phyloP scores from a whole-genome alignment of 2,329 filamentous ascomycete species.

The Aspergillus carbonarius region DNA sequence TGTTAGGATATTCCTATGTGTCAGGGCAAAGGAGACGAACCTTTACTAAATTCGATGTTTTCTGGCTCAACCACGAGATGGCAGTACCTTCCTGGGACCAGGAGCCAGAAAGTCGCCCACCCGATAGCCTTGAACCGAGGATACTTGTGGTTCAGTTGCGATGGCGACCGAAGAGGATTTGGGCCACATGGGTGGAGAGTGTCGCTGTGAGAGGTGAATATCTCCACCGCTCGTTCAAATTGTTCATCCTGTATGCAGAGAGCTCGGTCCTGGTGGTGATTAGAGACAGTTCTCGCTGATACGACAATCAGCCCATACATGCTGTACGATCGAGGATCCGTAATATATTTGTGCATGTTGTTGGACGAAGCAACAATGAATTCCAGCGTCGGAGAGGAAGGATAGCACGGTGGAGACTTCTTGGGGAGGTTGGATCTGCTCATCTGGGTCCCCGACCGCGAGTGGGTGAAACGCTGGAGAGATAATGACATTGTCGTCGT shows the following conservation, averaged over 20 bases:
- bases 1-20: not conserved
- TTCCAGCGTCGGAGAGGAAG: constrained; percentile 9
- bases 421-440: not conserved
- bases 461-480: not conserved
- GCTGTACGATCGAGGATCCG: constrained; percentile 7
- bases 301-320: constrained; percentile 9
- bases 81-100: constrained; percentile 17
- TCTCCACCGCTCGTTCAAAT: constrained; percentile 9
- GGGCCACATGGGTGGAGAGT: constrained; percentile 16
- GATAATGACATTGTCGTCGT: not conserved
- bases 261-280: constrained; percentile 10
- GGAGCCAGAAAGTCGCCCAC: constrained; percentile 14
- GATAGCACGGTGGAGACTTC: constrained; percentile 10
- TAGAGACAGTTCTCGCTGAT: not conserved
- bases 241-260: constrained; percentile 14
- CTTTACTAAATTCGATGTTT: constrained; percentile 18
- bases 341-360: constrained; percentile 17
- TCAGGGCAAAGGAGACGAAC: not conserved
- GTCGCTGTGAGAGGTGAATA: constrained; percentile 10
- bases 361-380: constrained; percentile 13
- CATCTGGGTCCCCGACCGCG: not conserved
- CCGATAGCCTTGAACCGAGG: constrained; percentile 18
- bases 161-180: constrained; percentile 5
- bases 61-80: constrained; percentile 12
- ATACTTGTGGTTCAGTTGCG: constrained; percentile 14